A percentile compares a stretch with the other conserved stretches of the same genome.
phyloP scores from a whole-genome alignment of 1,139 yeast genomes.

The Nakaseomyces delphensis region DNA sequence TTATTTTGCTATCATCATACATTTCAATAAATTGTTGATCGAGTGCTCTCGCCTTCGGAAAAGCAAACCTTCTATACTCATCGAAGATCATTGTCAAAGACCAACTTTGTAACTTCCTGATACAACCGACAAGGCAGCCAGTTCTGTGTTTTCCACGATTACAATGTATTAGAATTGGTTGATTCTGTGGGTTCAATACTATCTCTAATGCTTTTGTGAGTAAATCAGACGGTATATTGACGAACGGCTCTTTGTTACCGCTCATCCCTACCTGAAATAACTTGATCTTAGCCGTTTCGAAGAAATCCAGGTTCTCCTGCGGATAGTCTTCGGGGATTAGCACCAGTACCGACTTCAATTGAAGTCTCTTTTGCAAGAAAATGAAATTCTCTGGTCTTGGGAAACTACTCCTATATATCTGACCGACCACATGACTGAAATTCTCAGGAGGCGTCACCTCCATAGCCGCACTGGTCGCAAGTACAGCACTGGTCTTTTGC shows the following conservation, averaged over 20 bases:
- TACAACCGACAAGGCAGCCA: slow-evolving; percentile 90
- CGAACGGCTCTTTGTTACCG: slow-evolving; percentile 94
- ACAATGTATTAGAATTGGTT: slow-evolving; percentile 87
- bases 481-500: slow-evolving; percentile 11
- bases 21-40: slow-evolving; percentile 93
- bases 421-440: slow-evolving; percentile 73
- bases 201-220: slow-evolving; percentile 76
- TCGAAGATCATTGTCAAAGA: slow-evolving; percentile 87
- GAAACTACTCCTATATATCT: slow-evolving; percentile 79
- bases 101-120: slow-evolving; percentile 85
- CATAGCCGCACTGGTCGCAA: background rate
- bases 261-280: slow-evolving; percentile 87
- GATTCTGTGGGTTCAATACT: slow-evolving; percentile 74
- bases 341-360: slow-evolving; percentile 67
- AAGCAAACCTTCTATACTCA: slow-evolving; percentile 87
- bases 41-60: slow-evolving; percentile 88
- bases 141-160: slow-evolving; percentile 95
- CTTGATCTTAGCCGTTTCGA: slow-evolving; percentile 50
- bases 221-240: slow-evolving; percentile 65
- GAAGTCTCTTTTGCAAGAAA: slow-evolving; percentile 48
- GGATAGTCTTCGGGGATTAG: slow-evolving; percentile 92
- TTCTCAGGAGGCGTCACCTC: slow-evolving; percentile 72
- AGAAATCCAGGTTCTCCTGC: slow-evolving; percentile 55
- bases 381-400: slow-evolving; percentile 77
- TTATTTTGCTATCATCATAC: slow-evolving; percentile 60